Evolutionary conservation across 345 rosid species (phyloP).

Genomic region (Gossypium raimondii): DNA sequence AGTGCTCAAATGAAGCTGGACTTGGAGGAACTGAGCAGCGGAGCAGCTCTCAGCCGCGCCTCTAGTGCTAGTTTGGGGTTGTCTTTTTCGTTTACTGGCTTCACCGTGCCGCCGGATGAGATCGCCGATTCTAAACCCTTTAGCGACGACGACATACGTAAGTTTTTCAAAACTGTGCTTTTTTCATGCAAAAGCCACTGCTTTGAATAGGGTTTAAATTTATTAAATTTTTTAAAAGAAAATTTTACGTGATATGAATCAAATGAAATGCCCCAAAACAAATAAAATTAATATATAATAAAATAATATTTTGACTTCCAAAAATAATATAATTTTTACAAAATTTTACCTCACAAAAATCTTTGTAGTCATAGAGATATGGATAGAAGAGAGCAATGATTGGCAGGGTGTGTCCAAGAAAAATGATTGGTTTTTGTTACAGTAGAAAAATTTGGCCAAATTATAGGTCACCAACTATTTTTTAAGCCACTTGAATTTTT

Average conservation of each 20-base stretch:
- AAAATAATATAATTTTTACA: no score
- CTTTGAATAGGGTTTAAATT: background rate
- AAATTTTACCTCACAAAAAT: no score
- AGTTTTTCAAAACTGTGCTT: conserved; percentile 19
- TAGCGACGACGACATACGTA: conserved; percentile 88
- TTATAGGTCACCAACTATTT: background rate
- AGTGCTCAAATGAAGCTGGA: conserved; percentile 78
- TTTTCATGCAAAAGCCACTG: conserved; percentile 9
- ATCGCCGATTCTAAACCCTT: conserved; percentile 71
- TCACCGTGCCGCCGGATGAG: conserved; percentile 78
- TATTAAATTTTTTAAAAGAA: no score
- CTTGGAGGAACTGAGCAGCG: conserved; percentile 70
- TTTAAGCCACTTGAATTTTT: background rate
- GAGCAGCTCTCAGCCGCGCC: conserved; percentile 90
- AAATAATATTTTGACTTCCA: no score
- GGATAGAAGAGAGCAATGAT: background rate
- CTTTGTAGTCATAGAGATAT: background rate
- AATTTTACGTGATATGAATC: no score
- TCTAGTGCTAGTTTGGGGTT: conserved; percentile 92
- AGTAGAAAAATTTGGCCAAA: conserved; percentile 3
- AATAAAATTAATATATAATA: no score
- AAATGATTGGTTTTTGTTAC: conserved; percentile 5
- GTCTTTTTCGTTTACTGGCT: conserved; percentile 94
- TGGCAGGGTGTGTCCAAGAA: background rate
- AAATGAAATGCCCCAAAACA: no score